Percentiles rank a stretch among this genome's conserved stretches.
phyloP scores from a whole-genome alignment of 305 asterid species.

The Rubia balearica region DNA sequence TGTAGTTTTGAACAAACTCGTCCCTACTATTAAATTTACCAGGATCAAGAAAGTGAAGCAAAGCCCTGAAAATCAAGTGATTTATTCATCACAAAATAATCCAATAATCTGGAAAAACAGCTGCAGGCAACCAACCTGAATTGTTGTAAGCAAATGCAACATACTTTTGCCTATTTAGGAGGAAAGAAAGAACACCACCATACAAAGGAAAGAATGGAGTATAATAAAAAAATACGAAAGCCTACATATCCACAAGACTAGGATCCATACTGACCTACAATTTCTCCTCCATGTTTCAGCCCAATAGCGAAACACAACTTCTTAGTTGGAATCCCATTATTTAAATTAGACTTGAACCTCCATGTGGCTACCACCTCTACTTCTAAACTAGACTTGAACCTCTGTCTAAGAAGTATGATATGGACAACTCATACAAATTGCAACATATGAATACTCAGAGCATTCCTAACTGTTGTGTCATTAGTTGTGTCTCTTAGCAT shows the following conservation, averaged over 20 bases:
- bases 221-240: background rate
- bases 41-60: slow-evolving; percentile 98
- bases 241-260: background rate
- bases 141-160: no score
- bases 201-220: background rate
- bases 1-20: slow-evolving; percentile 88
- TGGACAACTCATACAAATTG: background rate
- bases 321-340: background rate
- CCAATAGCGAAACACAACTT: background rate
- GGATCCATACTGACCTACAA: background rate
- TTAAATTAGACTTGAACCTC: no score
- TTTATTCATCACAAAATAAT: background rate
- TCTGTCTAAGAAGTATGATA: background rate
- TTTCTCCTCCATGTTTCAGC: background rate
- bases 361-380: background rate
- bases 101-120: background rate
- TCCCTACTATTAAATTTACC: slow-evolving; percentile 88
- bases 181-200: background rate
- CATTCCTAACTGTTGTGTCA: background rate
- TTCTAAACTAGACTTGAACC: background rate
- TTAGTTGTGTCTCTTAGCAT: background rate
- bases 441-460: background rate
- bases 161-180: background rate
- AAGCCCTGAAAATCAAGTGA: slow-evolving; percentile 54
- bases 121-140: background rate